Evolutionary conservation across 306 rosid genomes (phyloP).

Genomic region (Datisca glomerata): DNA sequence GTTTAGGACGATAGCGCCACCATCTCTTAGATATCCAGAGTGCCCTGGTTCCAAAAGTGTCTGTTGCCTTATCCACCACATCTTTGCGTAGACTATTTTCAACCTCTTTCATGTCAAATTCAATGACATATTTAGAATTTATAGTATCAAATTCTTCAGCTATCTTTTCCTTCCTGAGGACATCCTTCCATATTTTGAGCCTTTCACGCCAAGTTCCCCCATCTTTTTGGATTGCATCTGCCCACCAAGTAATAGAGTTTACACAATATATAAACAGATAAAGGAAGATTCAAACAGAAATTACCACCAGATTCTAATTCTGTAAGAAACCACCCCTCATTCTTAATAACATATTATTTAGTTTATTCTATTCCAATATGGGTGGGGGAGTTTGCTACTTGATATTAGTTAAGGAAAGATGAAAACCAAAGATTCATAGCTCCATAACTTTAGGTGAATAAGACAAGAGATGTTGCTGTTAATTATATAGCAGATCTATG

Average conservation of each 20-base stretch:
- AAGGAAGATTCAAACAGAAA: no score
- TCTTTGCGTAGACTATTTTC: conserved; percentile 87
- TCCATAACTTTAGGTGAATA: no score
- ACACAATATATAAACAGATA: no score
- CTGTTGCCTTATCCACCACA: conserved; percentile 49
- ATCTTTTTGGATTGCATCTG: conserved; percentile 35
- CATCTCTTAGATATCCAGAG: conserved; percentile 94
- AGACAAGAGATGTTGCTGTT: no score
- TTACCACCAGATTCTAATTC: no score
- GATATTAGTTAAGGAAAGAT: no score
- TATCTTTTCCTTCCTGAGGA: conserved; percentile 56
- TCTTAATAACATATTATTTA: no score
- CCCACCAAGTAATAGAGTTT: conserved; percentile 18
- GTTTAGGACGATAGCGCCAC: conserved; percentile 94
- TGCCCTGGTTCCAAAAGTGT: conserved; percentile 60
- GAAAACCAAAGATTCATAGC: no score
- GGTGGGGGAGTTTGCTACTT: no score
- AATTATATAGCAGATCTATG: no score
- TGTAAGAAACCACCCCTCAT: no score
- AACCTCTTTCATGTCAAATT: conserved; percentile 98
- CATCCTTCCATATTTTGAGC: conserved; percentile 64
- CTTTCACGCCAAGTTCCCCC: conserved; percentile 78
- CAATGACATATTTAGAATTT: conserved; percentile 65
- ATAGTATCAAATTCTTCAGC: conserved; percentile 45
- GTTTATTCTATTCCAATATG: no score